Base-by-base conservation (phyloP, 441 rosid species). In the Gossypium davidsonii region DNA sequence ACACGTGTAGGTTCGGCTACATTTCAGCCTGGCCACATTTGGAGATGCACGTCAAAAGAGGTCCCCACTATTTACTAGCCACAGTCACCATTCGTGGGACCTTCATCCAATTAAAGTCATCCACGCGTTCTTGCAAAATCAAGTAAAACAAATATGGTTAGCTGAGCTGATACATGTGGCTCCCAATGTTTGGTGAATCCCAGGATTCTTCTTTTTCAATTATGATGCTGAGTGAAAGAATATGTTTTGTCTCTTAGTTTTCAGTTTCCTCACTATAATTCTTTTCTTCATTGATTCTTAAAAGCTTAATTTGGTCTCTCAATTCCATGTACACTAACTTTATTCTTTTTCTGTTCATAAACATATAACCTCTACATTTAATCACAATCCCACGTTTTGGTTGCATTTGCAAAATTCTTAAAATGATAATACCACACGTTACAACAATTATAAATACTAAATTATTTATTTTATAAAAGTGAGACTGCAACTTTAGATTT, bases 181-280 rank as follows among this genome's bases (percentile, higher is more conserved):
- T 6, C 20, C 34, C 11, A 46, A 46, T 6, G 56, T 66, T 23
- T 46, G 70, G 70, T 2, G 39, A 66, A 46, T 46, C 39, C 53
- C 70, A 1, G n/a, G 60, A 63, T 68, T 62, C 59, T n/a, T 28
- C 8, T 14, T 7, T 11, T 60, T 59, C 74, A 52, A 71, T 71
- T 17, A 7, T 48, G 0, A 58, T 62, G 23, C 62, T 11, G 15
- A 55, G 49, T 53, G 25, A 15, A 6, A 72, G 42, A 76, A 76
- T 18, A 49, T 70, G n/a, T 57, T 11, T 59, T 52, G 83, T 76
- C 78, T 6, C 60, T 11, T 39, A 51, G 46, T 69, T 60, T 56
- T 68, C 42, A 25, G 1, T 17, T 34, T 58, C 25, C 71, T 2
- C 31, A 12, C 39, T 34, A 34, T 34, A 34, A 1, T 34, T 34